Base-by-base conservation (phyloP, 805 yeast species). In the Schwanniomyces pseudopolymorphus region DNA sequence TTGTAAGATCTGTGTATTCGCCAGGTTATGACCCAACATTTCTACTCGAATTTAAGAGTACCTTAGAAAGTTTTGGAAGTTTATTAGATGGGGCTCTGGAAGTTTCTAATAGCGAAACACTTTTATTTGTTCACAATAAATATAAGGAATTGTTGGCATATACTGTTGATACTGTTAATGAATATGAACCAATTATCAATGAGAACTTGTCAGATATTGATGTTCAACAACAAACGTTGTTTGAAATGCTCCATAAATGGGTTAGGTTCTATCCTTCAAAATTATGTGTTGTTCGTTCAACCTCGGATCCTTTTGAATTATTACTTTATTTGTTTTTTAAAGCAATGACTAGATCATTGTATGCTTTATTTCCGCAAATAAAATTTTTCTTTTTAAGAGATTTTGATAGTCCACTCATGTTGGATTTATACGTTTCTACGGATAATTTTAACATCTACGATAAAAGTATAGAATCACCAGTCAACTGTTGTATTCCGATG, bases 381-480 rank as follows among this genome's bases (percentile, higher is more conserved):
- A 69, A 65, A 47, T 71, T 63, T 48, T 68, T 66, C 53, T 69
- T 66, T 45, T 48, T 71, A 9, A 48, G 74, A 22, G 77, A 71
- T 53, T 70, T 71, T 48, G 75, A 69, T 48, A 57, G 64, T 43
- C 75, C 77, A 2, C 58, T 71, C 43, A 69, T 69, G 69, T 48
- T 65, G 37, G 75, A 71, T 42, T 67, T 70, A 4, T 66, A 61
- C 42, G 55, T 50, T 9, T 46, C 45, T 33, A 50, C 53, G 17
- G 48, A 57, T 19, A 72, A 63, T 42, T 46, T 46, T 7, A 62
- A 60, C 17, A 58, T 68, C 5, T 60, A 52, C 42, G 41, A 36
- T 31, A 44, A 43, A 3, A 59, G 57, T 33, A 50, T 68, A 26
- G 62, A 56, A 21, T 39, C 37, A 16, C 60, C 61, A 3, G 28